A percentile compares a stretch with the other conserved stretches of the same genome.
phyloP scores from a whole-genome alignment of 768 basidiomycete genomes.

The Galerina marginata region DNA sequence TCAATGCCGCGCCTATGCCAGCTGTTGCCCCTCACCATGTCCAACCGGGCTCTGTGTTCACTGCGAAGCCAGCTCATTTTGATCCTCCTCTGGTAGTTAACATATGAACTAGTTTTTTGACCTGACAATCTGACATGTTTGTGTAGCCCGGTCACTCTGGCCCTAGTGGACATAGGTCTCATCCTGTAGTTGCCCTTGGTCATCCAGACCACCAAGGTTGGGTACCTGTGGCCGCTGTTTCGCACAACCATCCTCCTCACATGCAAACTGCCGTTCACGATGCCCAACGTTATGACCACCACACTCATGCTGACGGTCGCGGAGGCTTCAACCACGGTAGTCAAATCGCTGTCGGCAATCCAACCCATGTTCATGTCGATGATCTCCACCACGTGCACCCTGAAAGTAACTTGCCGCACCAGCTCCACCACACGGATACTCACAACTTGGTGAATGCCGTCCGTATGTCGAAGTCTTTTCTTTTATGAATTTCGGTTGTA shows the following conservation, averaged over 20 bases:
- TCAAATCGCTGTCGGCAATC: not conserved
- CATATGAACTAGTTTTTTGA: no score
- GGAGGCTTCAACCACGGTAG: slow-evolving; percentile 2
- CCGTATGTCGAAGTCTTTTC: not conserved
- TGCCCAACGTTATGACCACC: not conserved
- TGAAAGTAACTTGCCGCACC: slow-evolving; percentile 5
- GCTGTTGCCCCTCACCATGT: slow-evolving; percentile 1
- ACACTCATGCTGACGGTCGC: not conserved
- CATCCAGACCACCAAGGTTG: slow-evolving; percentile 3
- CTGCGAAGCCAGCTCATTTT: slow-evolving; percentile 9
- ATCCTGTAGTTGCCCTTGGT: slow-evolving; percentile 6
- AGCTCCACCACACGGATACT: slow-evolving; percentile 3
- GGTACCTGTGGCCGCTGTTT: slow-evolving; percentile 9
- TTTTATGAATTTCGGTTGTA: not conserved
- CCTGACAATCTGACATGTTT: not conserved
- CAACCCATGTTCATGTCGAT: slow-evolving; percentile 6
- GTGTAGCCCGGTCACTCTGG: slow-evolving; percentile 4
- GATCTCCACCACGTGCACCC: slow-evolving; percentile 6
- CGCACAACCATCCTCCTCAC: slow-evolving; percentile 5
- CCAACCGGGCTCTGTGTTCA: not conserved
- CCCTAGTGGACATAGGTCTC: not conserved
- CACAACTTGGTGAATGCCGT: not conserved
- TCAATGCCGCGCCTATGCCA: slow-evolving; percentile 3
- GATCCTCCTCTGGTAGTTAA: not conserved
- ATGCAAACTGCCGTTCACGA: slow-evolving; percentile 4